Conservation (phyloP, 2,329 filamentous ascomycete species). For the Diaporthe ilicicola region DNA sequence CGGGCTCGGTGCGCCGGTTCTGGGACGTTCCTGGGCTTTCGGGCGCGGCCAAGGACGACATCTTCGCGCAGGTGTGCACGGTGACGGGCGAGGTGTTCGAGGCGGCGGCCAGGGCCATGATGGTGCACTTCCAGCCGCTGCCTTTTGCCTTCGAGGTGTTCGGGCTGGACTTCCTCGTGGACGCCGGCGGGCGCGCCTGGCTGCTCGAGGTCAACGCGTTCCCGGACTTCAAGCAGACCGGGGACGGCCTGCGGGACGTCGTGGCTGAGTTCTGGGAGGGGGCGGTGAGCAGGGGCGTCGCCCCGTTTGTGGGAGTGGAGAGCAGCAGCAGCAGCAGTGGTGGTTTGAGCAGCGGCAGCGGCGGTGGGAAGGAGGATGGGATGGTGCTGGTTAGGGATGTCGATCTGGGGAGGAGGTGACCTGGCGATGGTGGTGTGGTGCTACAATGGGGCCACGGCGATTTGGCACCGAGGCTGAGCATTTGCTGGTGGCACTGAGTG, state of each 20-base stretch:
- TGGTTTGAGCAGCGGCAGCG: no score
- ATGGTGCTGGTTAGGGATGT: conserved; percentile 63
- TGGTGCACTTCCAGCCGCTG: conserved; percentile 89
- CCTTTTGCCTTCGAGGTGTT: conserved; percentile 92
- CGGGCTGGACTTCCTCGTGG: conserved; percentile 89
- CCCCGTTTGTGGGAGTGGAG: conserved; percentile 68
- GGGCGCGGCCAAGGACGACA: conserved; percentile 52
- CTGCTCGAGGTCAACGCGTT: conserved; percentile 95
- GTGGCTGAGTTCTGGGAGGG: conserved; percentile 81
- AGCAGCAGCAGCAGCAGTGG: conserved; percentile 39
- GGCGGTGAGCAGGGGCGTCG: conserved; percentile 73
- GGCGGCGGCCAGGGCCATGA: conserved; percentile 84
- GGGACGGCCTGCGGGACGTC: conserved; percentile 74
- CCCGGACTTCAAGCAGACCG: conserved; percentile 94
- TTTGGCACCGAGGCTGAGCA: conserved; percentile 8
- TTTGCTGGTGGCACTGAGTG: not conserved
- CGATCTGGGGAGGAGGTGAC: conserved; percentile 56
- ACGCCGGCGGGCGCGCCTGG: conserved; percentile 70
- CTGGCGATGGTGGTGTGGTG: not conserved
- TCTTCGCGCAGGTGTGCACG: conserved; percentile 78
- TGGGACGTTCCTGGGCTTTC: conserved; percentile 64
- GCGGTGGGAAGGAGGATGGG: conserved; percentile 41
- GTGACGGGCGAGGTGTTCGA: conserved; percentile 84
- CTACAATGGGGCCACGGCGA: conserved; percentile 29
- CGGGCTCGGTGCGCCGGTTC: conserved; percentile 76